These are phyloP conservation scores for Lupinus albus DNA, from an alignment of 306 rosid species.

Conservation along the genomic window DNA sequence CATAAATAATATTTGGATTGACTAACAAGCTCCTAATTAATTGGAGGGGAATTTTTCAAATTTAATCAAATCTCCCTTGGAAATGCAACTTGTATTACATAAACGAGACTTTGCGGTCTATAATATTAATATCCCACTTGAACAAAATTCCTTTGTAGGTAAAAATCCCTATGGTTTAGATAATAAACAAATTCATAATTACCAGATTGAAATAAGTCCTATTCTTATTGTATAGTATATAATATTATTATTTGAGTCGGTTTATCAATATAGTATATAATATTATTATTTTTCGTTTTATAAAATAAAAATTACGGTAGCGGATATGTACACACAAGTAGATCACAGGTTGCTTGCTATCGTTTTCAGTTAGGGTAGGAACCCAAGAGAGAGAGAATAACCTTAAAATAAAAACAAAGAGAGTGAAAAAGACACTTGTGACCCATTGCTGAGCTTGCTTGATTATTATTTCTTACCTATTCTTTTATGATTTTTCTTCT, in stretches of 20 bases:
- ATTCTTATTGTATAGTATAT: conserved; percentile 15
- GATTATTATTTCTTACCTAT: conserved; percentile 35
- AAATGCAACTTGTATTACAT: no score
- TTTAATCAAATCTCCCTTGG: no score
- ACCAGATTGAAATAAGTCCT: not conserved
- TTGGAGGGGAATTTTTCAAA: no score
- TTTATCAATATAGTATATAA: conserved; percentile 45
- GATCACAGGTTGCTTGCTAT: conserved; percentile 80
- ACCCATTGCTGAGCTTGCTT: conserved; percentile 46
- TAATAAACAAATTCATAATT: no score
- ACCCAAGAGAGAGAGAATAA: conserved; percentile 36
- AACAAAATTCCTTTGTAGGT: no score
- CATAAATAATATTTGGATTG: no score
- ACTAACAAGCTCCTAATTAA: no score
- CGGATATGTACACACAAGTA: conserved; percentile 45
- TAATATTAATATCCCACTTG: no score
- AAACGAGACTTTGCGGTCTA: no score
- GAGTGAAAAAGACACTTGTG: conserved; percentile 54
- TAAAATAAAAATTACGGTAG: not conserved
- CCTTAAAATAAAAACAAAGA: conserved; percentile 40
- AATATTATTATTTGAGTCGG: conserved; percentile 60
- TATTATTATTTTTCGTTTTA: not conserved
- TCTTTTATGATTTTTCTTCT: not conserved
- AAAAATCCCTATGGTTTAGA: no score
- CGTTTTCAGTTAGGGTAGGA: conserved; percentile 79